Conservation (phyloP, 768 basidiomycete species). For the Gloeopeniophorella convolvens region DNA sequence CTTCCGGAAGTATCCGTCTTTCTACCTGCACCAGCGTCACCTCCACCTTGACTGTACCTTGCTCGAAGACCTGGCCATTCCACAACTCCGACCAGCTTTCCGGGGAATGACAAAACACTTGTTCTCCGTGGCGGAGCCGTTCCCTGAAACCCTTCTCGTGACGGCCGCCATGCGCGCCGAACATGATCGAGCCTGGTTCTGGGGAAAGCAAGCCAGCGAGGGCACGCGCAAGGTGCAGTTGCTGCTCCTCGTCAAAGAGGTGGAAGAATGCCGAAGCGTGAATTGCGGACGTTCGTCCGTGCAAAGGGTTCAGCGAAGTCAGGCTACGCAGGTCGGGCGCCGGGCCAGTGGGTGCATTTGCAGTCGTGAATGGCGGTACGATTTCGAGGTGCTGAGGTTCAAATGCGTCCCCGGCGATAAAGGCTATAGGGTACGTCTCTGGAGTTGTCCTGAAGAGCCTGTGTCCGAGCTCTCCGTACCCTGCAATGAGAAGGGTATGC, state of each 20-base stretch:
- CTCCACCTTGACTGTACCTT: constrained; percentile 17
- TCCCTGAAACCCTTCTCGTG: neutral
- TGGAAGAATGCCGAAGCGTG: constrained; percentile 46
- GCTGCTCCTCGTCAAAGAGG: constrained; percentile 37
- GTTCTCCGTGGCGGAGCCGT: too few relatives aligned
- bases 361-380: neutral
- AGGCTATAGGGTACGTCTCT: constrained; percentile 44
- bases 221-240: constrained; percentile 35
- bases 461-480: constrained; percentile 55
- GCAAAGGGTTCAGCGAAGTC: constrained; percentile 38
- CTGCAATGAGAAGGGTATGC: constrained; percentile 27
- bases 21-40: neutral
- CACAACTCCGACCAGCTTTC: constrained; percentile 21
- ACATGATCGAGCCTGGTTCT: constrained; percentile 40
- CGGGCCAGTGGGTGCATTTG: constrained; percentile 20
- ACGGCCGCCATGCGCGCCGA: constrained; percentile 27
- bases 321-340: constrained; percentile 27
- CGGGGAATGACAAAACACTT: constrained; percentile 14
- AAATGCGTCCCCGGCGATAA: constrained; percentile 51
- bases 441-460: constrained; percentile 48
- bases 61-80: constrained; percentile 20
- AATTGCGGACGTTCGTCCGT: constrained; percentile 40
- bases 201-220: constrained; percentile 38
- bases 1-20: too few relatives aligned
- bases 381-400: constrained; percentile 30